These are phyloP conservation scores for Fusarium annulatum DNA, from an alignment of 2,329 filamentous ascomycete genomes.

Conservation along the genomic window DNA sequence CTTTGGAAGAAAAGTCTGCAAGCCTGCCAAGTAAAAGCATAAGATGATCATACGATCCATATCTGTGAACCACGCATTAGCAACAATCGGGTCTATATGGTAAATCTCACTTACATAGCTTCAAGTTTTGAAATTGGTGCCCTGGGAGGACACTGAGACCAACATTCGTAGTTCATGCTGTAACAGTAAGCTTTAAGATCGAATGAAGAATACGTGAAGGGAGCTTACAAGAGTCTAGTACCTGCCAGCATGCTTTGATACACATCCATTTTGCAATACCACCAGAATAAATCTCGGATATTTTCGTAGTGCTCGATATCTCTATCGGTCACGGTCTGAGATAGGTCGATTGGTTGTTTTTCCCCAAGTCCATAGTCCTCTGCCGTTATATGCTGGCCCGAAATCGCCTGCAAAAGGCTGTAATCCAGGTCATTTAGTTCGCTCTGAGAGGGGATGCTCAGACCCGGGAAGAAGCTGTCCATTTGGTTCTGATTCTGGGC, in stretches of 20 bases:
- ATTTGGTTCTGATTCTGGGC: slow-evolving; percentile 52
- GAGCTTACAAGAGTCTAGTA: slow-evolving; percentile 82
- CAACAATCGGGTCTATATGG: no score
- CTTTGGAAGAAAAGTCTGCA: slow-evolving; percentile 80
- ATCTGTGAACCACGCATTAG: slow-evolving; percentile 62
- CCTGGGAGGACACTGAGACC: slow-evolving; percentile 89
- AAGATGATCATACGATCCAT: slow-evolving; percentile 90
- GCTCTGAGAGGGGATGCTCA: slow-evolving; percentile 31
- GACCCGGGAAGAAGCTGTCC: slow-evolving; percentile 43
- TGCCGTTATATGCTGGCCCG: slow-evolving; percentile 53
- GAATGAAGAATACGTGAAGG: neutral
- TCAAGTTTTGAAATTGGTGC: slow-evolving; percentile 81
- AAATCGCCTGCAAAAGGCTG: slow-evolving; percentile 55
- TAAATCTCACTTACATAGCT: slow-evolving; percentile 66
- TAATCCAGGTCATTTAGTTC: slow-evolving; percentile 55
- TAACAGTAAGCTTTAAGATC: slow-evolving; percentile 30
- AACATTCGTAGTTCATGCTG: slow-evolving; percentile 82
- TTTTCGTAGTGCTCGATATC: slow-evolving; percentile 86
- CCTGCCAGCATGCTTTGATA: slow-evolving; percentile 92
- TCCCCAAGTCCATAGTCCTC: slow-evolving; percentile 53
- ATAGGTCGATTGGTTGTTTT: slow-evolving; percentile 43
- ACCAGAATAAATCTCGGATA: slow-evolving; percentile 91
- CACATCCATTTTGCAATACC: slow-evolving; percentile 93
- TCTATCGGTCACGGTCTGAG: slow-evolving; percentile 55
- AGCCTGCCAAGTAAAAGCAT: slow-evolving; percentile 84